phyloP scores from a whole-genome alignment of 257 asterid species.

The Solanum bulbocastanum region DNA sequence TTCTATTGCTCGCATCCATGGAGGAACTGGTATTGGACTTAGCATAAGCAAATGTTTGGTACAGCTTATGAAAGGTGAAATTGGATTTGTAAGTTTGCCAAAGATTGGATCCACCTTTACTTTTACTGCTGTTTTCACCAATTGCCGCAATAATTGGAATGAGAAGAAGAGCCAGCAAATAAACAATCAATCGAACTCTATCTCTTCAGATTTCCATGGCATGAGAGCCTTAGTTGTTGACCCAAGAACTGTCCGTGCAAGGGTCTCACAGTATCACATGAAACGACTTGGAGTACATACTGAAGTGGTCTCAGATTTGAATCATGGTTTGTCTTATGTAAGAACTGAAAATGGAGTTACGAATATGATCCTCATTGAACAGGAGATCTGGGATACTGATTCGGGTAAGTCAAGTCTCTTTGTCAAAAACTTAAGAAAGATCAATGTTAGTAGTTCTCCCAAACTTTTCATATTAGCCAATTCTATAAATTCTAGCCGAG shows the following conservation, averaged over 20 bases:
- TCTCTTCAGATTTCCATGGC: constrained; percentile 55
- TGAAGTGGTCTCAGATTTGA: constrained; percentile 39
- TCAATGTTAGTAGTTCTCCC: constrained; percentile 18
- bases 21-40: constrained; percentile 94
- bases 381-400: constrained; percentile 66
- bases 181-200: constrained; percentile 14
- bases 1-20: constrained; percentile 76
- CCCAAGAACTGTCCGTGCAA: constrained; percentile 56
- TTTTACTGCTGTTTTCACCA: constrained; percentile 70
- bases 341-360: constrained; percentile 5
- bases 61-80: constrained; percentile 94
- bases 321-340: constrained; percentile 12
- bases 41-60: constrained; percentile 97
- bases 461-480: constrained; percentile 51
- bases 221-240: constrained; percentile 76
- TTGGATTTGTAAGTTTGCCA: constrained; percentile 71
- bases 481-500: constrained; percentile 24
- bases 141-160: constrained; percentile 18
- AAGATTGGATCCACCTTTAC: constrained; percentile 76
- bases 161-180: constrained; percentile 24
- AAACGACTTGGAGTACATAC: constrained; percentile 65
- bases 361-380: constrained; percentile 58
- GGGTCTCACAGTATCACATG: constrained; percentile 69
- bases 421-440: constrained; percentile 14
- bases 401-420: constrained; percentile 13